Conservation (phyloP, 306 rosid species). For the Alnus rubra region DNA sequence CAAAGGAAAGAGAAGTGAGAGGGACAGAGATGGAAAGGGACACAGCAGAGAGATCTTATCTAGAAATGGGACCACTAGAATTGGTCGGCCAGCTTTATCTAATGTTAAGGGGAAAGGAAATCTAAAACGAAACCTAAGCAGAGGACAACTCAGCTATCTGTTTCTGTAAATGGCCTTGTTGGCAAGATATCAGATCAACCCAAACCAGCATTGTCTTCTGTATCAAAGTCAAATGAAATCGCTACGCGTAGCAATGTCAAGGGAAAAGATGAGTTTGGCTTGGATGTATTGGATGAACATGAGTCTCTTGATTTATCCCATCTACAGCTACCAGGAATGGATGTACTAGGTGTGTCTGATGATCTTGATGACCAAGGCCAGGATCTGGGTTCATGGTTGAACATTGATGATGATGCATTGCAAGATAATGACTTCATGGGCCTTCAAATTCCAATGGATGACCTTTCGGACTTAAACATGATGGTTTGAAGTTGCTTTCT, state of each 20-base stretch:
- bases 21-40: conserved; percentile 98
- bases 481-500: conserved; percentile 91
- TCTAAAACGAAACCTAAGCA: conserved; percentile 94
- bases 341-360: conserved; percentile 76
- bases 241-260: conserved; percentile 52
- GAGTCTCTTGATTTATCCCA: conserved; percentile 83
- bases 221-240: conserved; percentile 59
- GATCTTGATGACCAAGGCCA: conserved; percentile 82
- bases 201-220: conserved; percentile 63
- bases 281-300: conserved; percentile 67
- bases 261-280: conserved; percentile 62
- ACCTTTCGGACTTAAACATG: conserved; percentile 96
- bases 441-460: conserved; percentile 99
- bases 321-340: conserved; percentile 91
- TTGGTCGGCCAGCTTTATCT: conserved; percentile 78
- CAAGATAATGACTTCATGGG: conserved; percentile 98
- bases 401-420: conserved; percentile 84
- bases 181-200: conserved; percentile 86
- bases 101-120: conserved; percentile 86
- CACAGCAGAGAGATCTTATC: conserved; percentile 79
- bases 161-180: conserved; percentile 89
- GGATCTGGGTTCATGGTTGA: conserved; percentile 97
- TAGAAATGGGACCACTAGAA: conserved; percentile 83
- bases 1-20: conserved; percentile 97
- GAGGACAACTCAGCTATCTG: conserved; percentile 87